Evolutionary conservation across 208 protist genomes (phyloP).

Genomic region (Strigomonas culicis): DNA sequence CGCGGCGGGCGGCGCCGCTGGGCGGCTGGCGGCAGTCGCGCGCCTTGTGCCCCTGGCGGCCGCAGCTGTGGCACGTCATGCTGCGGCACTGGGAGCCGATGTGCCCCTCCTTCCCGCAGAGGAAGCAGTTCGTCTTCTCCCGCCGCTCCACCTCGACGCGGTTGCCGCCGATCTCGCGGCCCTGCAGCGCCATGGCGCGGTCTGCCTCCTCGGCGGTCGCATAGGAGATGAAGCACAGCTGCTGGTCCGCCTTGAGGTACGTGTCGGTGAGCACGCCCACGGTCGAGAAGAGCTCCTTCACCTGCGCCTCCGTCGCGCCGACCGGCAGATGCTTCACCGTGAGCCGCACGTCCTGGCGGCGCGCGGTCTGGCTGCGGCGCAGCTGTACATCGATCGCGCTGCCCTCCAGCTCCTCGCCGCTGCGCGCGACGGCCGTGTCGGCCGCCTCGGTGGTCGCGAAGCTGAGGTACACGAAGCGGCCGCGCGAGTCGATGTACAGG

Average conservation of each 20-base stretch:
- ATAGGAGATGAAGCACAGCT: conserved; percentile 57
- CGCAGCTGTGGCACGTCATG: conserved; percentile 48
- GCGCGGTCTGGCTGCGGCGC: conserved; percentile 9
- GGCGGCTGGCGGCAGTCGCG: conserved; percentile 32
- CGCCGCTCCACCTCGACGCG: conserved; percentile 43
- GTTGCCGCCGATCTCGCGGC: conserved; percentile 31
- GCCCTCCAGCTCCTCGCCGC: conserved; percentile 32
- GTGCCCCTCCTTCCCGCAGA: conserved; percentile 7
- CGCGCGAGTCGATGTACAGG: conserved; percentile 18
- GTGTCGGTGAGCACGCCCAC: conserved; percentile 52
- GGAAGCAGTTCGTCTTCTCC: conserved; percentile 10
- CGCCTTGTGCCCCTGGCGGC: conserved; percentile 37
- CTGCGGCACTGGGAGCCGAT: conserved; percentile 7
- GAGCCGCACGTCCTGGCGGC: conserved; percentile 32
- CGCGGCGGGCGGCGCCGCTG: conserved; percentile 8
- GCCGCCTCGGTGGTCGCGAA: conserved; percentile 27
- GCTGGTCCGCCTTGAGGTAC: conserved; percentile 24
- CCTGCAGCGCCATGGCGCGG: conserved; percentile 55
- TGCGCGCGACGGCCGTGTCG: conserved; percentile 21
- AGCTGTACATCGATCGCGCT: conserved; percentile 13
- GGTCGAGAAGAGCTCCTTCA: conserved; percentile 41
- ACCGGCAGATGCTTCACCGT: conserved; percentile 32
- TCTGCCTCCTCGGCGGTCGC: conserved; percentile 27
- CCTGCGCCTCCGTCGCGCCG: conserved; percentile 19
- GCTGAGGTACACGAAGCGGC: conserved; percentile 8